These are phyloP conservation scores for Mortierella antarctica DNA, from an alignment of 192 early-diverging fungal species.

Conservation along the genomic window DNA sequence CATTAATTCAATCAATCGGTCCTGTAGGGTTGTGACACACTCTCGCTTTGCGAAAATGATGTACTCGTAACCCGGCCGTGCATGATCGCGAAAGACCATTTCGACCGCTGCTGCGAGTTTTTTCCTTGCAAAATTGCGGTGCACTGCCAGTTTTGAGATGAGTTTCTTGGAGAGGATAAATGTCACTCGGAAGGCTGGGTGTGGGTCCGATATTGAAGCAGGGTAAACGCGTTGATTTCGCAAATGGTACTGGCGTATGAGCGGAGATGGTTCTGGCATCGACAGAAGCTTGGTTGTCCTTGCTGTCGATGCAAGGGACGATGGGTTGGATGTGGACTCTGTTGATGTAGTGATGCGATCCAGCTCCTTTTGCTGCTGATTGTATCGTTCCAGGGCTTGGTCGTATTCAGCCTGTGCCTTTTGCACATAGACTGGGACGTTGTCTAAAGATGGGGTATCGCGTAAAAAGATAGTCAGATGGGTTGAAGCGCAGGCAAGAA, in stretches of 20 bases:
- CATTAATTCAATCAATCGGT: conserved; percentile 13
- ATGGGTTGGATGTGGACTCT: not conserved
- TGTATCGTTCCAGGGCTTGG: conserved; percentile 7
- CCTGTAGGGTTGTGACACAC: conserved; percentile 20
- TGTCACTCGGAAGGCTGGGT: conserved; percentile 35
- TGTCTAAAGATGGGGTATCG: not conserved
- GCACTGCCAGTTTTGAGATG: conserved; percentile 26
- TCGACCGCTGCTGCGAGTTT: conserved; percentile 39
- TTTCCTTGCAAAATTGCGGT: conserved; percentile 27
- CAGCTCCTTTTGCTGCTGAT: not conserved
- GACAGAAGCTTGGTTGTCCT: not conserved
- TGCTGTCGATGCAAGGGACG: not conserved
- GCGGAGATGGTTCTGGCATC: conserved; percentile 4
- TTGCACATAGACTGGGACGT: conserved; percentile 26
- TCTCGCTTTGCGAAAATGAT: conserved; percentile 34
- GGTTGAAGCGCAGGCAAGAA: too few relatives aligned
- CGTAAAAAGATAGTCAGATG: not conserved
- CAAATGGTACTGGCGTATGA: conserved; percentile 5
- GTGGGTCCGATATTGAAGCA: conserved; percentile 2
- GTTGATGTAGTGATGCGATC: not conserved
- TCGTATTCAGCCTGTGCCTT: conserved; percentile 23
- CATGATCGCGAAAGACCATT: conserved; percentile 28
- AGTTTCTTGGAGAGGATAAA: conserved; percentile 33
- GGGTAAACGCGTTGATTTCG: conserved; percentile 12
- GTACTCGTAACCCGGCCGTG: conserved; percentile 36